These are phyloP conservation scores for Populus tomentosa DNA, from an alignment of 441 rosid species.

Conservation along the genomic window DNA sequence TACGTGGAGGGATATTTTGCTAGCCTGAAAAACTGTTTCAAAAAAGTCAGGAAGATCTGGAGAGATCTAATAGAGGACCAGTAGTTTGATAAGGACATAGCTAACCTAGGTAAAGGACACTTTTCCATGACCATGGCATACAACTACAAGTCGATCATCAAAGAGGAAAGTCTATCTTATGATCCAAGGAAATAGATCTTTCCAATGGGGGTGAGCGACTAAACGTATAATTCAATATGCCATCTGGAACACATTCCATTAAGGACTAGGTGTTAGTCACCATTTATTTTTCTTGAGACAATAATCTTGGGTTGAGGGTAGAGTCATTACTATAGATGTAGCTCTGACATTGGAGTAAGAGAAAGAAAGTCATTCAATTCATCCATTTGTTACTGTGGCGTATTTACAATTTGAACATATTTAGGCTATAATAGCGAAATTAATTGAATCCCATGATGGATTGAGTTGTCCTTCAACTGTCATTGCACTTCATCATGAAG, in stretches of 20 bases:
- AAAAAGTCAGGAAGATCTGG: too few species aligned
- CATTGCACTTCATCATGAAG: background rate
- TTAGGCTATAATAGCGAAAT: background rate
- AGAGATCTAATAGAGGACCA: too few species aligned
- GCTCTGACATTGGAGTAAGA: background rate
- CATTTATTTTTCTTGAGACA: background rate
- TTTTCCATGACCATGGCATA: too few species aligned
- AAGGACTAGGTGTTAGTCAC: background rate
- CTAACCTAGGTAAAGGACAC: too few species aligned
- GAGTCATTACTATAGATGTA: background rate
- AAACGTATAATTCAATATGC: too few species aligned
- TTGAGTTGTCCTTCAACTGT: background rate
- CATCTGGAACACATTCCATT: too few species aligned
- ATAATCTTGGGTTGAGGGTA: background rate
- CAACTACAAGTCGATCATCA: too few species aligned
- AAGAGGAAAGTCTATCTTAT: too few species aligned
- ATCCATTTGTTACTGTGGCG: background rate
- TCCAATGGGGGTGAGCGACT: too few species aligned
- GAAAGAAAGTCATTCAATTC: background rate
- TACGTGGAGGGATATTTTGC: background rate
- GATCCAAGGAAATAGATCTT: too few species aligned
- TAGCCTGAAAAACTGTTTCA: too few species aligned
- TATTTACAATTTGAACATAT: background rate
- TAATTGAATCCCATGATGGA: background rate
- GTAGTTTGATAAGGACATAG: too few species aligned